Conservation (phyloP, 768 basidiomycete genomes). For the Panaeolus papilionaceus region DNA sequence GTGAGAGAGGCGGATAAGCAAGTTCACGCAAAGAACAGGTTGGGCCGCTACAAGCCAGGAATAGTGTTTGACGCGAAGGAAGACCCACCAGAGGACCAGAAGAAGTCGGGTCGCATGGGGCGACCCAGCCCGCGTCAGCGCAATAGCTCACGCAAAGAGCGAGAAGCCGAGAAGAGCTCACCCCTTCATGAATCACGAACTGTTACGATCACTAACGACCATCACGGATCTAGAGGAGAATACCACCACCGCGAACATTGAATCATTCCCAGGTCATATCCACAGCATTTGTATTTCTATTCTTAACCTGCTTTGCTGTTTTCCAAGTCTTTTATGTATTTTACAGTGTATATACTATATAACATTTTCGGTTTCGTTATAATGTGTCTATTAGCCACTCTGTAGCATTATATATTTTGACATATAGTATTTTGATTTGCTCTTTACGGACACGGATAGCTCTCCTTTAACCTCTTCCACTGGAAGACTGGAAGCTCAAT, state of each 20-base stretch:
- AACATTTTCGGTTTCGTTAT: background rate
- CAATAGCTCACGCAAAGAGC: conserved; percentile 17
- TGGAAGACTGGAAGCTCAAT: background rate
- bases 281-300: conserved; percentile 11
- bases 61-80: conserved; percentile 71
- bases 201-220: conserved; percentile 7
- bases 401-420: background rate
- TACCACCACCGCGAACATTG: conserved; percentile 2
- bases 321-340: background rate
- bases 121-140: conserved; percentile 12
- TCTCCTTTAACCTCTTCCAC: too few species aligned
- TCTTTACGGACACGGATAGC: background rate
- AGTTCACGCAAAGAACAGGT: conserved; percentile 43
- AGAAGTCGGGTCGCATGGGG: conserved; percentile 21
- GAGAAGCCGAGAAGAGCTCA: conserved; percentile 11
- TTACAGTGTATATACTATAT: background rate
- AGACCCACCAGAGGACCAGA: conserved; percentile 52
- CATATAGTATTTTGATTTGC: background rate
- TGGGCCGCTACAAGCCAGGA: conserved; percentile 59
- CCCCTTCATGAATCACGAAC: conserved; percentile 6
- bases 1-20: conserved; percentile 61
- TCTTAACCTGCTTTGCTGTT: conserved; percentile 5
- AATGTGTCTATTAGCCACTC: background rate
- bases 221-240: conserved; percentile 10
- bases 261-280: background rate